These are phyloP conservation scores for Backusella luteola DNA, from an alignment of 192 early-diverging fungal genomes.

Conservation along the genomic window DNA sequence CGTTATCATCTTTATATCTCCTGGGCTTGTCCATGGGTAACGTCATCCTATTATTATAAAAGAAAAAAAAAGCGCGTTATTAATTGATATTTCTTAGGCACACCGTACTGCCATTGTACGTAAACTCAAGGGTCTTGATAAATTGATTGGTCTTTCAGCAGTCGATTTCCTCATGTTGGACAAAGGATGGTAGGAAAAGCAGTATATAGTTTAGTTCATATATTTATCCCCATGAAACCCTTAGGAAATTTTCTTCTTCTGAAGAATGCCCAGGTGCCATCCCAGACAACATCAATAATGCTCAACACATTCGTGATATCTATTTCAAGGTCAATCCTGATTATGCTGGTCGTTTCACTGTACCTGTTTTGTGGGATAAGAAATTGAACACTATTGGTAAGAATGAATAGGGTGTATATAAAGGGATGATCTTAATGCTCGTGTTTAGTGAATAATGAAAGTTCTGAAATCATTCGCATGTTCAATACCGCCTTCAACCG, in stretches of 20 bases:
- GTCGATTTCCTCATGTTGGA: slow-evolving; percentile 80
- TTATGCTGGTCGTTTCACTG: slow-evolving; percentile 69
- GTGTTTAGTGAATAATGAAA: slow-evolving; percentile 86
- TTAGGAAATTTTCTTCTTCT: slow-evolving; percentile 59
- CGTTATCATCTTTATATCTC: slow-evolving; percentile 84
- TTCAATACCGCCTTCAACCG: slow-evolving; percentile 89
- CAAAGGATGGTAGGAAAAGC: slow-evolving; percentile 64
- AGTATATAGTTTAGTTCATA: background rate
- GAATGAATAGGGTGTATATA: background rate
- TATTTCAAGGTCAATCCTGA: slow-evolving; percentile 85
- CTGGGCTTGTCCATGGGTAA: slow-evolving; percentile 44
- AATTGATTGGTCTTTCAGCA: slow-evolving; percentile 79
- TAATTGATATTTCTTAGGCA: slow-evolving; percentile 53
- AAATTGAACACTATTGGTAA: slow-evolving; percentile 81
- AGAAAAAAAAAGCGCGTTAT: background rate
- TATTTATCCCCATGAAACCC: background rate
- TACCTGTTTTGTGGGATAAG: slow-evolving; percentile 98
- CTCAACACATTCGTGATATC: slow-evolving; percentile 77
- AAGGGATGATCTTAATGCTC: background rate
- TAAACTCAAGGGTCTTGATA: slow-evolving; percentile 86
- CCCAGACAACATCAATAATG: slow-evolving; percentile 71
- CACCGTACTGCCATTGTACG: slow-evolving; percentile 87
- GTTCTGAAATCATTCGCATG: slow-evolving; percentile 94
- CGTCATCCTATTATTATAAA: background rate
- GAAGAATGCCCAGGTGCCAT: slow-evolving; percentile 77